A percentile compares a stretch with the other conserved stretches of the same genome.
phyloP scores from a whole-genome alignment of 2,329 filamentous ascomycete species.

The Xylaria sp. region DNA sequence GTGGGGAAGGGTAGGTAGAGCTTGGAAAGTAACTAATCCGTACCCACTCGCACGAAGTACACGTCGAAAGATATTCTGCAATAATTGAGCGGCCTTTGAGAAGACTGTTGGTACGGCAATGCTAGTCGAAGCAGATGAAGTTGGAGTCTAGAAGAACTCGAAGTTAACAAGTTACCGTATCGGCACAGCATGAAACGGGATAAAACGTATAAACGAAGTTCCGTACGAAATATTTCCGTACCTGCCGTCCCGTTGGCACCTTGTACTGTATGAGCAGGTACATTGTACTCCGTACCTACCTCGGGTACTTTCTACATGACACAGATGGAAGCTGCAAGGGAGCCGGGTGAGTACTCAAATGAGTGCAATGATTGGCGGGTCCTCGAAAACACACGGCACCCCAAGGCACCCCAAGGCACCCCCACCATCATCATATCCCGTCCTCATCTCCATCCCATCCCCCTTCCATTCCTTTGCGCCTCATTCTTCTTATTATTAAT shows the following conservation, averaged over 20 bases:
- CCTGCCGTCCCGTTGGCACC: background rate
- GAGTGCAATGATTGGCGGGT: background rate
- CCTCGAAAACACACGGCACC: background rate
- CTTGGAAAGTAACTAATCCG: no score
- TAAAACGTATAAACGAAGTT: background rate
- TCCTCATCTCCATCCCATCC: background rate
- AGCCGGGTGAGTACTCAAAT: background rate
- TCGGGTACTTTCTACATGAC: background rate
- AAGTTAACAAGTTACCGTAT: background rate
- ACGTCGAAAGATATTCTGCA: no score
- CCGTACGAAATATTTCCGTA: background rate
- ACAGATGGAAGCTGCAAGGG: background rate
- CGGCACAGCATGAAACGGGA: background rate
- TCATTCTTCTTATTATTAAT: background rate
- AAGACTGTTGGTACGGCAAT: no score
- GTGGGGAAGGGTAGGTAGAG: no score
- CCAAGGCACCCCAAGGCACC: background rate
- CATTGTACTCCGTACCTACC: background rate
- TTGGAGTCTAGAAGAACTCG: no score
- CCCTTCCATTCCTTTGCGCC: background rate
- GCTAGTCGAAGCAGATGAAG: no score
- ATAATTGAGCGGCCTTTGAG: no score
- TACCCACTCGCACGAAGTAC: no score
- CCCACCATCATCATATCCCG: background rate
- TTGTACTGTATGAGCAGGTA: background rate